phyloP scores from a whole-genome alignment of 805 yeast species.

The Kurtzmaniella fragi region DNA sequence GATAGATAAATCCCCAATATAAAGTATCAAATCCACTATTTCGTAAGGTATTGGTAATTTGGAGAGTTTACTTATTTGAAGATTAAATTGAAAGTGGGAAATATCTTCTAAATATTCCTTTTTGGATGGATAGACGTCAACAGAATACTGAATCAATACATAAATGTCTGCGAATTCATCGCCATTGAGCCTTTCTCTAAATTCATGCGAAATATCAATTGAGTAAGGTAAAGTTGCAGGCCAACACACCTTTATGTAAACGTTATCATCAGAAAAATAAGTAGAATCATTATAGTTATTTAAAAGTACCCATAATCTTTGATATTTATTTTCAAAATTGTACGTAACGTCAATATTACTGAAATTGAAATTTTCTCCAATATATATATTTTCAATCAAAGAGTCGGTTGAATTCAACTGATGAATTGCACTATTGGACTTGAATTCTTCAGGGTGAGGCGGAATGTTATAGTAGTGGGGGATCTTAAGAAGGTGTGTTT shows the following conservation, averaged over 20 bases:
- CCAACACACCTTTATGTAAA: constrained; percentile 32
- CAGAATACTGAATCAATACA: constrained; percentile 15
- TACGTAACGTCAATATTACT: not conserved
- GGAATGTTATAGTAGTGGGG: constrained; percentile 35
- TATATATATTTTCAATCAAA: constrained; percentile 9
- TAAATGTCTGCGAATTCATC: constrained; percentile 14
- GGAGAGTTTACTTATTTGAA: constrained; percentile 24
- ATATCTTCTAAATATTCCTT: constrained; percentile 4
- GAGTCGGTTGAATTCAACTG: constrained; percentile 8
- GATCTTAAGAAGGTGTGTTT: constrained; percentile 23
- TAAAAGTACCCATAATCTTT: constrained; percentile 21
- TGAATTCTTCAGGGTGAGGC: constrained; percentile 5
- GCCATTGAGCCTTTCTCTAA: constrained; percentile 10
- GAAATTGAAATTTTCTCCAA: constrained; percentile 1
- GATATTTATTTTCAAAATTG: not conserved
- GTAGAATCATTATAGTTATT: constrained; percentile 28
- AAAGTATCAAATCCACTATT: constrained; percentile 21
- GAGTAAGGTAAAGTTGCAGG: constrained; percentile 28
- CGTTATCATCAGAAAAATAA: constrained; percentile 18
- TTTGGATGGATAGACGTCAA: constrained; percentile 15
- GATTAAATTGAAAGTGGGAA: constrained; percentile 15
- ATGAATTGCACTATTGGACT: not conserved
- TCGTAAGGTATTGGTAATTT: constrained; percentile 31
- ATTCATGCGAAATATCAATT: constrained; percentile 19
- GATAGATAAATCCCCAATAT: constrained; percentile 20